Conservation (phyloP, 352 stramenopile species). For the Globisporangium abappressorium region DNA sequence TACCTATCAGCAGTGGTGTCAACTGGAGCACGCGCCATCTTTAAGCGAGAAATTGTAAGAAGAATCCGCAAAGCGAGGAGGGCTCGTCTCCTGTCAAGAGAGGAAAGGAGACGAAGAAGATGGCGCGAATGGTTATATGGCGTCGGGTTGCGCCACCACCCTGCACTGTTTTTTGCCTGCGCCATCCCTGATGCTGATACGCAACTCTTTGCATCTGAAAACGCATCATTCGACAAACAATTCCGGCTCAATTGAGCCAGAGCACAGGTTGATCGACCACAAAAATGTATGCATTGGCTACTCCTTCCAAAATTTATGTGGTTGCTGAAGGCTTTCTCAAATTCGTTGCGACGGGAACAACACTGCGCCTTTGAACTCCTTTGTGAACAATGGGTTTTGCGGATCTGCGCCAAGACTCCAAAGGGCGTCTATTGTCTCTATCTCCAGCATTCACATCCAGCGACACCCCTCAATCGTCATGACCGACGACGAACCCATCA, state of each 20-base stretch:
- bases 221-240: no score
- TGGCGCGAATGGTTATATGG: background rate
- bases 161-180: background rate
- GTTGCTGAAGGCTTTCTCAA: no score
- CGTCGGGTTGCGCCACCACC: background rate
- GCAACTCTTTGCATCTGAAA: no score
- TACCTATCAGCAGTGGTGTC: background rate
- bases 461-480: background rate
- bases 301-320: no score
- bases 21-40: background rate
- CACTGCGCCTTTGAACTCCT: no score
- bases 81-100: background rate
- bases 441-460: background rate
- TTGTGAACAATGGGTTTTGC: no score
- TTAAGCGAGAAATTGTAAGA: background rate
- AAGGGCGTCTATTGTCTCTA: background rate
- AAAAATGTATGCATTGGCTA: no score
- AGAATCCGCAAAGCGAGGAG: no score
- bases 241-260: no score
- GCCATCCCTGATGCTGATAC: background rate
- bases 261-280: no score
- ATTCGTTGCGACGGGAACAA: no score
- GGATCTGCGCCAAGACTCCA: no score
- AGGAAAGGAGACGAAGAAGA: background rate
- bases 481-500: background rate